Base-by-base conservation (phyloP, 2,329 filamentous ascomycete species). In the Volutella citrinella region DNA sequence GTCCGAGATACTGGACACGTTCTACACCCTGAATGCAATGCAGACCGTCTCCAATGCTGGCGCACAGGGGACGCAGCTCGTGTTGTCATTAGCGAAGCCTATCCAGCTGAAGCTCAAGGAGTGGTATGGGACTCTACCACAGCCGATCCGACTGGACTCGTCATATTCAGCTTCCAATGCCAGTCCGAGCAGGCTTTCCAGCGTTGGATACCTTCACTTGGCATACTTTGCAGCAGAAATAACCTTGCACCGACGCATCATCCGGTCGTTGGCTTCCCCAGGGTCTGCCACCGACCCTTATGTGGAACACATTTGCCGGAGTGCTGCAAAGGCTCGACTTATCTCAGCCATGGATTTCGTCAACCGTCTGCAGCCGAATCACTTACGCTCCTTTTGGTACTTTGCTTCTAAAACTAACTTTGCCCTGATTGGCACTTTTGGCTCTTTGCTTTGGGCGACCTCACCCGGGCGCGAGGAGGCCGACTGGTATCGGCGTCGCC, bases 261-360 rank as follows among this genome's bases (percentile, higher is more conserved):
- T 96, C 39, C 83, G 89, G 32, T 90, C 88, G 2, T 72, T 96
- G 26, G 55, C 67, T 14, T 60, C 68, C 10, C 51, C 57, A 4
- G 46, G 61, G 5, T 55, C 60, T 7, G 53, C 60, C 5, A 70
- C 82, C 23, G 87, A 95, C 55, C 76, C 83, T 0, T 95, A 96
- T 52, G 80, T 95, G 30, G 78, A 89, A 35, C 87, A 94, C 61
- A 95, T 96, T 49, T 95, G 90, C 63, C 88, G 91, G 33, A 90
- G 84, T 37, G 91, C 91, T 5, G 91, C 91, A 33, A 96, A 96
- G 61, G 94, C 91, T 1, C 84, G 91, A 6, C 75, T 97, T 20
- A 95, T 96, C 55, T 94, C 87, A 15, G 89, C 90, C 45, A 95
- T 97, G 86, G 91, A 97, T 59, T 95, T 96, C 62, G 89, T 95